A percentile compares a stretch with the other conserved stretches of the same genome.
phyloP scores from a whole-genome alignment of 2,329 filamentous ascomycete genomes.

The Epicoccum nigrum region DNA sequence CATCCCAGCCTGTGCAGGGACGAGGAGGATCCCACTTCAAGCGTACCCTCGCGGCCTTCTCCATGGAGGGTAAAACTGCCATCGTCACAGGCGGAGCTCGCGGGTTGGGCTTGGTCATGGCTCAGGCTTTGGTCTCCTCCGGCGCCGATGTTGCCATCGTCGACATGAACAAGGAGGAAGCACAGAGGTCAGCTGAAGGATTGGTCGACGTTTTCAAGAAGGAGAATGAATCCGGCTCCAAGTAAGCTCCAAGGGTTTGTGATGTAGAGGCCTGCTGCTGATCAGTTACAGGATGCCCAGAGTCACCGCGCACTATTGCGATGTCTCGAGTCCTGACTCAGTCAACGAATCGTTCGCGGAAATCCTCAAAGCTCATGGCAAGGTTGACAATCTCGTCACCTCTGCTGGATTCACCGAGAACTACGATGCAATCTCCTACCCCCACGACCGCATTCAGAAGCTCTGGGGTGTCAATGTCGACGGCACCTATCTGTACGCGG shows the following conservation, averaged over 20 bases:
- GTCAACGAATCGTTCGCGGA: constrained; percentile 76
- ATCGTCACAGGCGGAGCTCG: constrained; percentile 90
- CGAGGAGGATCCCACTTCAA: constrained; percentile 82
- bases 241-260: constrained; percentile 51
- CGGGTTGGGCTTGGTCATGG: constrained; percentile 90
- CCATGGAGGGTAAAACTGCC: constrained; percentile 80
- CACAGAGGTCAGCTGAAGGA: constrained; percentile 73
- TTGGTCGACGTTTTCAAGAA: constrained; percentile 77
- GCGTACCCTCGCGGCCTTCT: constrained; percentile 84
- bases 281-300: constrained; percentile 67
- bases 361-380: constrained; percentile 73
- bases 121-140: constrained; percentile 85
- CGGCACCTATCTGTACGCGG: constrained; percentile 89
- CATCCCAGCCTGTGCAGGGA: constrained; percentile 72
- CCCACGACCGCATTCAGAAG: constrained; percentile 88
- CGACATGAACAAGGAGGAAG: constrained; percentile 91
- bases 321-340: constrained; percentile 80
- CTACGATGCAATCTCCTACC: constrained; percentile 89
- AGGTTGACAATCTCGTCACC: constrained; percentile 90
- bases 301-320: constrained; percentile 87
- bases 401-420: constrained; percentile 98
- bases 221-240: constrained; percentile 68
- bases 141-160: constrained; percentile 91
- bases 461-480: constrained; percentile 94
- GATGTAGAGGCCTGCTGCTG: not conserved